Evolutionary conservation across 2,329 filamentous ascomycete species (phyloP).

Genomic region (Pestalotiopsis sp.): DNA sequence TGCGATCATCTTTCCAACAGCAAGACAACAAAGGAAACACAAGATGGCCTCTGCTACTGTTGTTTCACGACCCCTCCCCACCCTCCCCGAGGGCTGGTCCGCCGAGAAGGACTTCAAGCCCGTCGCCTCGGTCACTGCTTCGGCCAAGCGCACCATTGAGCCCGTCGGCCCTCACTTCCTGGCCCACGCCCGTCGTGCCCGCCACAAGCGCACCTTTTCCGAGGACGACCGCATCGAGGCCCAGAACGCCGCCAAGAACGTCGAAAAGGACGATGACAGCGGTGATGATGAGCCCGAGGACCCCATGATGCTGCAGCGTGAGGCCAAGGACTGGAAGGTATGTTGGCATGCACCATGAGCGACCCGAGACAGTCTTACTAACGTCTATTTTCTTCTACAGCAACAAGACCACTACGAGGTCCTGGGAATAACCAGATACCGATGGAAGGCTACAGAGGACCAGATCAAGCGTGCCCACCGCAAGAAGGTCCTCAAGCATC

Average conservation of each 20-base stretch:
- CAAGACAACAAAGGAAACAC: slow-evolving; percentile 18
- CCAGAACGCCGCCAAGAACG: slow-evolving; percentile 91
- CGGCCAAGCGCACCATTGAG: slow-evolving; percentile 87
- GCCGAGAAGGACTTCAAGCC: slow-evolving; percentile 92
- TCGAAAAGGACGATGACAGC: slow-evolving; percentile 86
- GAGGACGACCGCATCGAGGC: slow-evolving; percentile 98
- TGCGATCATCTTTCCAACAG: slow-evolving; percentile 13
- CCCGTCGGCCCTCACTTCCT: slow-evolving; percentile 97
- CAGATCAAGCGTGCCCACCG: slow-evolving; percentile 99
- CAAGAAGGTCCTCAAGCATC: slow-evolving; percentile 99
- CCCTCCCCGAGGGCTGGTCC: slow-evolving; percentile 79
- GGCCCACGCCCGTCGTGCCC: slow-evolving; percentile 91
- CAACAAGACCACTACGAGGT: slow-evolving; percentile 98
- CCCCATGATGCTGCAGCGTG: slow-evolving; percentile 84
- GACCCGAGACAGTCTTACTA: neutral
- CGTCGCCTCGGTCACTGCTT: slow-evolving; percentile 73
- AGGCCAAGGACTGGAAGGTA: slow-evolving; percentile 99
- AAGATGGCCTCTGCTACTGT: slow-evolving; percentile 68
- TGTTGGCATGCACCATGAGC: neutral
- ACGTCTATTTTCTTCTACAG: slow-evolving; percentile 43
- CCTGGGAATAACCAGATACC: slow-evolving; percentile 88
- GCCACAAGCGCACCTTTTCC: slow-evolving; percentile 96
- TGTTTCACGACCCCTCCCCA: slow-evolving; percentile 69
- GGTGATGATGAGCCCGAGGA: slow-evolving; percentile 96
- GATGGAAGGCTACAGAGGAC: slow-evolving; percentile 90